A percentile compares a stretch with the other conserved stretches of the same genome.
These are phyloP conservation scores for Canavalia gladiata DNA, from an alignment of 306 rosid species.

Conservation along the genomic window DNA sequence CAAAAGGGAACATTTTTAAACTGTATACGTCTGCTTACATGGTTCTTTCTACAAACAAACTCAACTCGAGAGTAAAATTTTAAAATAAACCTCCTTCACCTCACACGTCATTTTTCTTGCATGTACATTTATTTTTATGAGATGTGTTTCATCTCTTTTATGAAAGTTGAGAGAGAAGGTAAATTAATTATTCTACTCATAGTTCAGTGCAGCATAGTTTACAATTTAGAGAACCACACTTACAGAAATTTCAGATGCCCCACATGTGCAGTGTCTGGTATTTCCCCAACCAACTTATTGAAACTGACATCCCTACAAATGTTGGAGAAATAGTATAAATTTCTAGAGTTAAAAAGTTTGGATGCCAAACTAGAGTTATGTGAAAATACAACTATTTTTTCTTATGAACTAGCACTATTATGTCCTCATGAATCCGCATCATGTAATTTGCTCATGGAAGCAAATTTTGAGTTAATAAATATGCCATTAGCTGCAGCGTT, in stretches of 20 bases:
- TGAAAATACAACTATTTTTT: constrained; percentile 3
- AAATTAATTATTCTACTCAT: background rate
- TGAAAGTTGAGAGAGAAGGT: constrained; percentile 34
- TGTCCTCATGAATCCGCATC: constrained; percentile 10
- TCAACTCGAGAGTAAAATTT: constrained; percentile 1
- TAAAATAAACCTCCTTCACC: constrained; percentile 3
- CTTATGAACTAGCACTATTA: constrained; percentile 7
- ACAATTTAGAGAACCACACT: constrained; percentile 49
- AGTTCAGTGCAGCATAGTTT: constrained; percentile 15
- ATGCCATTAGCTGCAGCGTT: background rate
- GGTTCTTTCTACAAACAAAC: constrained; percentile 36
- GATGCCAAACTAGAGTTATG: constrained; percentile 20
- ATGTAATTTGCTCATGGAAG: constrained; percentile 12
- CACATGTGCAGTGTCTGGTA: constrained; percentile 57
- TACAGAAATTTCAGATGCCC: constrained; percentile 69
- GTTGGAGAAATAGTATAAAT: constrained; percentile 40
- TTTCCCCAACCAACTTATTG: constrained; percentile 79
- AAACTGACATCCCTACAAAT: constrained; percentile 84
- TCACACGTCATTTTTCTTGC: background rate
- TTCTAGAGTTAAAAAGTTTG: constrained; percentile 6
- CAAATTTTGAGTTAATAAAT: background rate
- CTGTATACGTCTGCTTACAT: background rate
- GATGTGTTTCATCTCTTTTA: constrained; percentile 29
- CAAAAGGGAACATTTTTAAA: constrained; percentile 27
- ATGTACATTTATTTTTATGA: background rate